These are phyloP conservation scores for Fusarium sp. DNA, from an alignment of 2,329 filamentous ascomycete species.

Conservation along the genomic window DNA sequence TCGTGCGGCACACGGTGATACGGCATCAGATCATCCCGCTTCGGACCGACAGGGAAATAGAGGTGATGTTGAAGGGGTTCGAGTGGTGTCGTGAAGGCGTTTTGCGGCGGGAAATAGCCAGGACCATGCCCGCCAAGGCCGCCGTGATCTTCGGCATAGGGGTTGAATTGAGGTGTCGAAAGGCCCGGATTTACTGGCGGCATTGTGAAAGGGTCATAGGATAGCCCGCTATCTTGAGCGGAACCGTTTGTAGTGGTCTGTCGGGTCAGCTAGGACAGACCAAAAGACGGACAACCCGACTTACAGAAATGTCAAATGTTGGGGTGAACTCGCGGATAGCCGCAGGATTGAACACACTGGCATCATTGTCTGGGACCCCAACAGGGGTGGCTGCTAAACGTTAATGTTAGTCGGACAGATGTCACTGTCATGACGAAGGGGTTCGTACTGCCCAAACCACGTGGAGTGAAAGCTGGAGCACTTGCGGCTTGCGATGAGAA, in stretches of 20 bases:
- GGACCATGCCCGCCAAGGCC: slow-evolving; percentile 64
- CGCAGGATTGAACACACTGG: slow-evolving; percentile 62
- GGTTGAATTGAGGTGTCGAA: slow-evolving; percentile 67
- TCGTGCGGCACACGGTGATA: slow-evolving; percentile 90
- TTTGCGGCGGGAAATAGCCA: slow-evolving; percentile 71
- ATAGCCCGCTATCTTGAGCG: slow-evolving; percentile 53
- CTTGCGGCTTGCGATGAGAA: slow-evolving; percentile 91
- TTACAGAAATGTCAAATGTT: slow-evolving; percentile 62
- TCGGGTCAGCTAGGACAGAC: slow-evolving; percentile 1
- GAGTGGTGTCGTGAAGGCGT: slow-evolving; percentile 58
- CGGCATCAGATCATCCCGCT: slow-evolving; percentile 78
- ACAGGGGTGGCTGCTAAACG: slow-evolving; percentile 50
- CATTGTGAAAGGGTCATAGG: slow-evolving; percentile 71
- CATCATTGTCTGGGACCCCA: slow-evolving; percentile 54
- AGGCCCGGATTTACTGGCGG: slow-evolving; percentile 61
- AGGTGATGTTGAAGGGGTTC: slow-evolving; percentile 88
- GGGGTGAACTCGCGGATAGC: slow-evolving; percentile 68
- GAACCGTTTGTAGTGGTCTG: slow-evolving; percentile 58
- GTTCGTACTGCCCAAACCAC: slow-evolving; percentile 58
- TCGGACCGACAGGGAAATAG: slow-evolving; percentile 86
- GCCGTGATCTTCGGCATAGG: slow-evolving; percentile 77
- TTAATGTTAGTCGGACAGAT: slow-evolving; percentile 19
- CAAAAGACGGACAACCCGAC: slow-evolving; percentile 24
- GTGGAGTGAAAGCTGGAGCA: slow-evolving; percentile 84
- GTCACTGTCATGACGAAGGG: background rate